Percentiles rank a stretch among this genome's conserved stretches.
Evolutionary conservation across 164 flowering plant species (phyloP).

Genomic region (Echeveria elegans): DNA sequence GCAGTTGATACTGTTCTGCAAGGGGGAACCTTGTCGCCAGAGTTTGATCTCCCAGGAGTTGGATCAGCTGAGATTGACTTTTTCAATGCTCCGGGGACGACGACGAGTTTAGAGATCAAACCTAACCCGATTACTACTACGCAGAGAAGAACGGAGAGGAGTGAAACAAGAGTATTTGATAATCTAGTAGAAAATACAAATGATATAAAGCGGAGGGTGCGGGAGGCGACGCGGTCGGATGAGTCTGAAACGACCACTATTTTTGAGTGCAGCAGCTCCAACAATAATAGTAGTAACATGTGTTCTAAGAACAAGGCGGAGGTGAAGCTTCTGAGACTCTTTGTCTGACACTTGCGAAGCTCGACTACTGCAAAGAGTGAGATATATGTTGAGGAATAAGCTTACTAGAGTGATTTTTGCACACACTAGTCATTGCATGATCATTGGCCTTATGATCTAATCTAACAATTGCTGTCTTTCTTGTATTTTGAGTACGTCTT

Average conservation of each 20-base stretch:
- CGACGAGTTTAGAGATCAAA: not conserved
- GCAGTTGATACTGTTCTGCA: conserved; percentile 70
- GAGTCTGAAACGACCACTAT: conserved; percentile 39
- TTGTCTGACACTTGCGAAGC: not conserved
- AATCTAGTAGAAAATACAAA: not conserved
- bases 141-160: not conserved
- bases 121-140: not conserved
- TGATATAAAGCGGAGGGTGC: conserved; percentile 4
- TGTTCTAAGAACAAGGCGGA: not conserved
- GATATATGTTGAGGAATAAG: not conserved
- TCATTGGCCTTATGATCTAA: not conserved
- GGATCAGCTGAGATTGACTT: conserved; percentile 8
- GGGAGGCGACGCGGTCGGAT: conserved; percentile 18
- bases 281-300: not conserved
- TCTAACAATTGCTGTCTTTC: not conserved
- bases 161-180: conserved; percentile 5
- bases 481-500: not conserved
- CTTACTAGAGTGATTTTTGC: not conserved
- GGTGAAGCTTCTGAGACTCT: conserved; percentile 8
- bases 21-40: conserved; percentile 40
- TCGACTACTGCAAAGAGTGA: not conserved
- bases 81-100: not conserved
- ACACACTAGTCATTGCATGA: not conserved
- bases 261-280: conserved; percentile 19
- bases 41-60: conserved; percentile 8